phyloP scores from a whole-genome alignment of 306 rosid genomes.

The Rosa persica region DNA sequence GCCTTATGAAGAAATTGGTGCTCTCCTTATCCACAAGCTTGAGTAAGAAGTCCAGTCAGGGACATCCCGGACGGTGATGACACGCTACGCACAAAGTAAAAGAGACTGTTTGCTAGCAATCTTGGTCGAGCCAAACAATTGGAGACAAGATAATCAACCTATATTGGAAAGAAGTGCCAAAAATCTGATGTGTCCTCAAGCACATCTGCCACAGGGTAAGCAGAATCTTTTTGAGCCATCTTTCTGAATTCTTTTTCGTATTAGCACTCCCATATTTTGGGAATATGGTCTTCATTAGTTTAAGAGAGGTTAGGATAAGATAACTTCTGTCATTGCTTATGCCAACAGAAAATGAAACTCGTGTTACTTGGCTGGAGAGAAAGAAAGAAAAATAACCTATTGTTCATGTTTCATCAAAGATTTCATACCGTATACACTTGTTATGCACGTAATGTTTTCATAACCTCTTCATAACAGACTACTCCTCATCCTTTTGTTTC shows the following conservation, averaged over 20 bases:
- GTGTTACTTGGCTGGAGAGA: not conserved
- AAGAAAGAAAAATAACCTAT: not conserved
- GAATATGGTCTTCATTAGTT: not conserved
- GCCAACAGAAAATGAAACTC: not conserved
- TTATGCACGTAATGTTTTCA: not conserved
- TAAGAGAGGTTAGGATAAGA: not conserved
- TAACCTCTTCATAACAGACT: not conserved
- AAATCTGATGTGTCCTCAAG: slow-evolving; percentile 46
- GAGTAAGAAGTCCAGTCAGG: too few species aligned
- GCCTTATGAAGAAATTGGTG: too few species aligned
- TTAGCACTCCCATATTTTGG: too few species aligned
- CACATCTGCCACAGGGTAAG: slow-evolving; percentile 62
- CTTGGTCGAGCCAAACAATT: slow-evolving; percentile 3
- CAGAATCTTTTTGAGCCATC: slow-evolving; percentile 12
- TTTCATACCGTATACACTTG: not conserved
- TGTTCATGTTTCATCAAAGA: not conserved
- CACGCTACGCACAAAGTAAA: too few species aligned
- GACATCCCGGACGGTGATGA: too few species aligned
- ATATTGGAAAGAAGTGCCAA: slow-evolving; percentile 82
- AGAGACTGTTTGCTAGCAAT: too few species aligned
- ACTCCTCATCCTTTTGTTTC: too few species aligned
- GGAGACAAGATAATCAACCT: slow-evolving; percentile 86
- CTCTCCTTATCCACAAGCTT: too few species aligned
- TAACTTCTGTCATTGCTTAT: not conserved
- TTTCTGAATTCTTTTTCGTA: not conserved